These are phyloP conservation scores for Zangia roseola DNA, from an alignment of 768 basidiomycete species.

Conservation along the genomic window DNA sequence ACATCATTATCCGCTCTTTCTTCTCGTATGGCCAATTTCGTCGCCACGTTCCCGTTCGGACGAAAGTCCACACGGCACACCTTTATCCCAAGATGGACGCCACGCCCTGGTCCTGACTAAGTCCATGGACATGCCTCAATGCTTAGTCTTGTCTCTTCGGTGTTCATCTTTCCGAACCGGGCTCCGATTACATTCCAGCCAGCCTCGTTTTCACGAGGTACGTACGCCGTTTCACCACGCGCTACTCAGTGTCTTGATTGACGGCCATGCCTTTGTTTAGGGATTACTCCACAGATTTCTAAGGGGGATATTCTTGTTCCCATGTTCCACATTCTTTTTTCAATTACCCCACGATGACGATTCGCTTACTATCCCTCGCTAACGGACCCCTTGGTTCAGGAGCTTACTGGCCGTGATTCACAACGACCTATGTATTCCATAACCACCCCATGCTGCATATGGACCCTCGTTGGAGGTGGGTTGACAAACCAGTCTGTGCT, in stretches of 20 bases:
- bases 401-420: constrained; percentile 3
- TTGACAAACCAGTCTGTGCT: constrained; percentile 23
- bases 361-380: constrained; percentile 1
- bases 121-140: constrained; percentile 18
- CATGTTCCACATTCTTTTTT: constrained; percentile 2
- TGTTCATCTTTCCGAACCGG: constrained; percentile 18
- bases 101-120: constrained; percentile 17
- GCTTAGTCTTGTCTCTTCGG: constrained; percentile 10
- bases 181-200: constrained; percentile 6
- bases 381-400: constrained; percentile 2
- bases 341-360: constrained; percentile 25
- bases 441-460: constrained; percentile 22
- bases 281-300: constrained; percentile 19
- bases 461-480: constrained; percentile 9
- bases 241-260: constrained; percentile 11
- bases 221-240: constrained; percentile 13
- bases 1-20: constrained; percentile 21
- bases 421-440: constrained; percentile 8
- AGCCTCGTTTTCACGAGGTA: constrained; percentile 23
- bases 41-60: constrained; percentile 9
- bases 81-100: constrained; percentile 9
- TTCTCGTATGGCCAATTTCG: constrained; percentile 15
- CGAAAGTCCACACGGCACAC: constrained; percentile 4
- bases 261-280: constrained; percentile 3
- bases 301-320: constrained; percentile 5